A percentile compares a stretch with the other conserved stretches of the same genome.
These are phyloP conservation scores for Pneumocystis wakefieldiae DNA, from an alignment of 1,139 yeast species.

Conservation along the genomic window DNA sequence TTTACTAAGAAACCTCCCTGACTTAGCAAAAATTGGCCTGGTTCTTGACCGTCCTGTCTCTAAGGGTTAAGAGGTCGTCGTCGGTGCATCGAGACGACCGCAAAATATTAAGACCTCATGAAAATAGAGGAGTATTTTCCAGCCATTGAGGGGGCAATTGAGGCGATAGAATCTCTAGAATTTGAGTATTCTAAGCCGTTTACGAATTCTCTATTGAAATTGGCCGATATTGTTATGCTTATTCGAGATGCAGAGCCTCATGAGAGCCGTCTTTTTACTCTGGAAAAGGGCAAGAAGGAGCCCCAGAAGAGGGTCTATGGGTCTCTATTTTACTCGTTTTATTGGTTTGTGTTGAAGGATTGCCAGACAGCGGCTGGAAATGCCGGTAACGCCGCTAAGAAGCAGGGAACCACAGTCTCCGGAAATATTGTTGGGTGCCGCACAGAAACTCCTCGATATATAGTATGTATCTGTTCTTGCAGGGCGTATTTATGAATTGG, in stretches of 20 bases:
- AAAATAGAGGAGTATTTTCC: background rate
- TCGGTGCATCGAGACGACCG: background rate
- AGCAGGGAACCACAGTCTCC: slow-evolving; percentile 17
- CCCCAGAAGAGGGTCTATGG: slow-evolving; percentile 6
- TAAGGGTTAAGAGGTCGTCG: background rate
- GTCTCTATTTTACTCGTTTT: slow-evolving; percentile 1
- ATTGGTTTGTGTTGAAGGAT: slow-evolving; percentile 2
- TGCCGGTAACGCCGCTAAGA: slow-evolving; percentile 7
- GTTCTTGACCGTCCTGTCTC: background rate
- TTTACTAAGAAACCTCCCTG: background rate
- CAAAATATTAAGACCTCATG: background rate
- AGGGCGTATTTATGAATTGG: background rate
- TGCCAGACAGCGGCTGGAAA: slow-evolving; percentile 16
- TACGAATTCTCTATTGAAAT: slow-evolving; percentile 44
- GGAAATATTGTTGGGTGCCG: slow-evolving; percentile 11
- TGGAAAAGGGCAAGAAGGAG: slow-evolving; percentile 17
- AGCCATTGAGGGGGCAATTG: slow-evolving; percentile 11
- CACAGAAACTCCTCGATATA: slow-evolving; percentile 10
- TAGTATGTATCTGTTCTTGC: background rate
- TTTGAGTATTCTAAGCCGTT: slow-evolving; percentile 39
- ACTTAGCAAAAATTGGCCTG: background rate
- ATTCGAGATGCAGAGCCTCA: slow-evolving; percentile 45
- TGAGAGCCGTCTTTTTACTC: slow-evolving; percentile 37
- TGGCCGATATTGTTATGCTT: slow-evolving; percentile 43
- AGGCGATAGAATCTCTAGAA: slow-evolving; percentile 13